Base-by-base conservation (phyloP, 2,329 filamentous ascomycete genomes). In the Paecilomyces niveus region DNA sequence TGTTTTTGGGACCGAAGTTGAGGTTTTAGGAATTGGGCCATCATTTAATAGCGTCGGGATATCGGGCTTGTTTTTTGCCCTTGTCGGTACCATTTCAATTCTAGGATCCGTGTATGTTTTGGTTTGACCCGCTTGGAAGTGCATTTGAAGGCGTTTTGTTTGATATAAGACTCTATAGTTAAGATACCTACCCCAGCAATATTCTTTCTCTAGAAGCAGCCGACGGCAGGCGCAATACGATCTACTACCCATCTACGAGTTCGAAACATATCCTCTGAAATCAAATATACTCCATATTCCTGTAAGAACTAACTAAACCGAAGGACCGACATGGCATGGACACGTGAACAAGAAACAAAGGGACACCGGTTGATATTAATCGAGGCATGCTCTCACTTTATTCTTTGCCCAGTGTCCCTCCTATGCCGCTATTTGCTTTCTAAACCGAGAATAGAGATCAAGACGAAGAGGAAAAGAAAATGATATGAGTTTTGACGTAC, bases 1-100 rank as follows among this genome's bases (percentile, higher is more conserved):
- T 97, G 11, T 93, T 93, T 78, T 82, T 93, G 55, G 78, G 91
- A 70, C 93, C 93, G 0, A 97, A 97, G 79, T 75, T 97, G 71
- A 83, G 93, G 68, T 94, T 96, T 69, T 96, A 55, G 10, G 15
- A 9, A 13, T 52, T 24, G 26, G 24, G 24, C 24, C 49, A 26
- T n/a, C 26, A 29, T 29, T 29, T 29, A 29, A 29, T 29, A 29
- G 26, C 26, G 26, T 29, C 26, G 26, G 26, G 5, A 2, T 29
- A 29, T 45, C 35, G 18, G 13, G 35, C 18, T 45, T 13, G 35
- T 45, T 45, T 45, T n/a, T 13, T 45, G 35, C 13, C 26, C 26
- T 22, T 29, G 26, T 29, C 18, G 9, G 35, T 45, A 13, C 35
- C 35, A 45, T 29, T 29, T 29, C 26, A 7, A 4, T 29, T 29